A percentile compares a stretch with the other conserved stretches of the same genome.
Conservation (phyloP, 1,139 yeast species). For the Kodamaea arcana region DNA sequence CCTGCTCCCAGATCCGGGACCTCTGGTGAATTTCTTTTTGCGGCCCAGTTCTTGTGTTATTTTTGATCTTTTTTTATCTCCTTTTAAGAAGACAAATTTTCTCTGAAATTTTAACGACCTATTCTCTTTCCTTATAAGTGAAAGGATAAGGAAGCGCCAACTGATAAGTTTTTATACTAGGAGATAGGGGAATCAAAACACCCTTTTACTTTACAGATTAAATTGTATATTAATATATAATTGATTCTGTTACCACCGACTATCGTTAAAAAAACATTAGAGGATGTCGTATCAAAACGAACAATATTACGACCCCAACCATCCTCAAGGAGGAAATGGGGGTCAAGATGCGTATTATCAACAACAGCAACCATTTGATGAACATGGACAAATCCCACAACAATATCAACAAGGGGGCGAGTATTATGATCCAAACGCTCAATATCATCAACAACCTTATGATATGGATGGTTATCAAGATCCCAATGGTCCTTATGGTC, state of each 20-base stretch:
- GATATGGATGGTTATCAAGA: slow-evolving; percentile 49
- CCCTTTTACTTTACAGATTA: no score
- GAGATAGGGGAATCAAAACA: no score
- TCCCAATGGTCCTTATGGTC: slow-evolving; percentile 24
- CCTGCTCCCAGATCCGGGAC: neutral
- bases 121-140: neutral
- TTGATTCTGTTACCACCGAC: no score
- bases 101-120: neutral
- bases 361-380: slow-evolving; percentile 44
- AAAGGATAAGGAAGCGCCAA: neutral
- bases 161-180: no score
- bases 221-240: no score
- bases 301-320: slow-evolving; percentile 48
- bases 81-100: slow-evolving; percentile 1
- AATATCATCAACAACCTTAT: slow-evolving; percentile 50
- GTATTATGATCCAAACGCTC: slow-evolving; percentile 47
- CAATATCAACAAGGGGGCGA: slow-evolving; percentile 34
- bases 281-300: slow-evolving; percentile 54
- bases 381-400: slow-evolving; percentile 14
- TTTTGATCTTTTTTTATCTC: neutral
- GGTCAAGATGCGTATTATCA: slow-evolving; percentile 42
- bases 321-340: slow-evolving; percentile 26
- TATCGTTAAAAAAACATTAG: neutral
- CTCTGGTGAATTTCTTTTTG: neutral
- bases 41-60: neutral